Conservation (phyloP, 2,329 filamentous ascomycete genomes). For the Hypoxylon sp. region DNA sequence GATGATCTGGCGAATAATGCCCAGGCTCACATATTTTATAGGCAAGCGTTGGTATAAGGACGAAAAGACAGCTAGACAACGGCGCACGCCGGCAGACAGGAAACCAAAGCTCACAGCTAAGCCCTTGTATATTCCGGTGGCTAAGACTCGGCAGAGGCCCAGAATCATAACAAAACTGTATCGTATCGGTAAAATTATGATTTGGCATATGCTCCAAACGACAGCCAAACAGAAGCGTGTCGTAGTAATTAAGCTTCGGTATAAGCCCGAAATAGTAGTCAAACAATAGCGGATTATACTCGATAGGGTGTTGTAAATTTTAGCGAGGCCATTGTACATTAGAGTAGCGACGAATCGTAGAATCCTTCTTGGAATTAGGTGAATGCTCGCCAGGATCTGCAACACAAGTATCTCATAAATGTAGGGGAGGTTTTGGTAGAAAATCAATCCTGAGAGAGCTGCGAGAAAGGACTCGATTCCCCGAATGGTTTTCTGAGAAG, state of each 20-base stretch:
- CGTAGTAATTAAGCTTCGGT: background rate
- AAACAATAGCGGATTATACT: background rate
- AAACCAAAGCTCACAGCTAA: background rate
- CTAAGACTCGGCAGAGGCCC: no score
- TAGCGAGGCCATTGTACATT: background rate
- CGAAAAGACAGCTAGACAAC: background rate
- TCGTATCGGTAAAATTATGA: no score
- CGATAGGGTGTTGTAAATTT: background rate
- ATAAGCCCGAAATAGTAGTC: background rate
- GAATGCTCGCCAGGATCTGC: background rate
- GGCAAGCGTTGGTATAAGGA: no score
- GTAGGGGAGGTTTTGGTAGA: background rate
- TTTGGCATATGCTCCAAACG: no score
- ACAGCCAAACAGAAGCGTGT: no score
- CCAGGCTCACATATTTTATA: no score
- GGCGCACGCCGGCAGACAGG: background rate
- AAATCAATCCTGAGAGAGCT: background rate
- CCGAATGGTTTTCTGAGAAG: background rate
- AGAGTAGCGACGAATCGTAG: background rate
- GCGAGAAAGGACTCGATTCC: background rate
- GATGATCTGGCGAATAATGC: no score
- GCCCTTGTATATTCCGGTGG: background rate
- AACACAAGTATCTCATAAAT: background rate
- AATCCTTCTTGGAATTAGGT: background rate
- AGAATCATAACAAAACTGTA: no score